Base-by-base conservation (phyloP, 352 stramenopile genomes). In the Globisporangium paroecandrum region DNA sequence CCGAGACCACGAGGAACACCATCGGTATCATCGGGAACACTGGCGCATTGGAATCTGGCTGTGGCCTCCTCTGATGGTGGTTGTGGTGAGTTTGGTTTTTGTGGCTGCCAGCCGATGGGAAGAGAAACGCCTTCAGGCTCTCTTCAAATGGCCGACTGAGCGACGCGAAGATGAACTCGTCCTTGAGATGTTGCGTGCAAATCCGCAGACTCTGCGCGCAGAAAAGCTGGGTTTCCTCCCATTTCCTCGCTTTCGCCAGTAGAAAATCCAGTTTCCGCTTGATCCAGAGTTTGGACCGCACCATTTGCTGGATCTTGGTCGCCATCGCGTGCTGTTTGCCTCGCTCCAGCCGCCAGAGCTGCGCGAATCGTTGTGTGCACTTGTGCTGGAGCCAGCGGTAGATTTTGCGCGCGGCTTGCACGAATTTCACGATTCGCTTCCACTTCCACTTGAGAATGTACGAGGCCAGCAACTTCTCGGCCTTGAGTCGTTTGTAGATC, bases 381-480 rank as follows among this genome's bases (percentile, higher is more conserved):
- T 85, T 86, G 46, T 69, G 66, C 22, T 74, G 73, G 5, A 85
- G 47, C 81, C 81, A 87, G 4, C 64, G 70, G 25, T 47, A 51
- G 25, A 89, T 80, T n/a, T 66, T 73, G 18, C 41, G 59, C 22
- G 72, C 74, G 2, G 77, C 79, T 2, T 63, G 51, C 9, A 72
- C 60, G 12, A 70, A 66, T 2, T 56, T 64, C 29, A 68, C 55
- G 12, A 68, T 51, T 9, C 68, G 65, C 49, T 58, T 65, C 77
- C 77, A 83, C 62, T 81, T 84, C 69, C 77, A 82, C 3, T 65
- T 67, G 9, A 71, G 58, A 15, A 86, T 64, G n/a, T 70, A 77
- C 10, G 47, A 58, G 24, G 56, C 18, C 20, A 89, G 47, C 38
- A 73, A 59, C 32, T 59, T 64, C 41, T 79, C 62, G 4, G 81